Conservation (phyloP, 192 early-diverging fungal species). For the Coemansia sp. region DNA sequence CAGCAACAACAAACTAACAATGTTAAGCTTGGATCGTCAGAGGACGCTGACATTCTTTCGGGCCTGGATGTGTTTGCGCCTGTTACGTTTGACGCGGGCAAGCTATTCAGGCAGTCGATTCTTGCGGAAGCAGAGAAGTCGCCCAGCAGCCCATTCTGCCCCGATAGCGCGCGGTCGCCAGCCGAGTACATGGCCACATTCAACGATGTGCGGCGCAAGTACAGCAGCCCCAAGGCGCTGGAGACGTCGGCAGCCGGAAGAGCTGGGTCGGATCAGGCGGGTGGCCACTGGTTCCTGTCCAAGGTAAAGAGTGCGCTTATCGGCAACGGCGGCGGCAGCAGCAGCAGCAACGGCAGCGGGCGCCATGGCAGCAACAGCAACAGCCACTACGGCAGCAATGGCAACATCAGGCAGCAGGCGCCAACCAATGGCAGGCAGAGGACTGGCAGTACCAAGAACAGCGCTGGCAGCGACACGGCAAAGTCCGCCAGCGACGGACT, state of each 20-base stretch:
- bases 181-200: constrained; percentile 43
- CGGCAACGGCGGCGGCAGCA: constrained; percentile 12
- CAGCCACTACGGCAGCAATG: neutral
- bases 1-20: neutral
- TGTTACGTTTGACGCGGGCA: constrained; percentile 39
- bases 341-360: neutral
- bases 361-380: constrained; percentile 1
- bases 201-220: constrained; percentile 38
- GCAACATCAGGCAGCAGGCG: neutral
- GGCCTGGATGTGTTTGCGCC: constrained; percentile 37
- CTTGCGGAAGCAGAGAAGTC: neutral
- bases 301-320: constrained; percentile 44
- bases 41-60: constrained; percentile 5
- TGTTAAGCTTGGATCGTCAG: neutral
- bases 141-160: constrained; percentile 1
- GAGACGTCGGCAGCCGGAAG: constrained; percentile 9
- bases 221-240: constrained; percentile 20
- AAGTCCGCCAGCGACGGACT: constrained; percentile 2
- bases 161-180: constrained; percentile 25
- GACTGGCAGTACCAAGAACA: neutral
- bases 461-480: constrained; percentile 3
- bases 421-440: neutral
- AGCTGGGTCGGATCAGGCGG: constrained; percentile 15
- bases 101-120: constrained; percentile 42
- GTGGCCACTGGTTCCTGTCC: constrained; percentile 45